Evolutionary conservation across 345 rosid species (phyloP), one percentile per base, ranked within the genome.

Genomic region (Eutrema japonicum): DNA sequence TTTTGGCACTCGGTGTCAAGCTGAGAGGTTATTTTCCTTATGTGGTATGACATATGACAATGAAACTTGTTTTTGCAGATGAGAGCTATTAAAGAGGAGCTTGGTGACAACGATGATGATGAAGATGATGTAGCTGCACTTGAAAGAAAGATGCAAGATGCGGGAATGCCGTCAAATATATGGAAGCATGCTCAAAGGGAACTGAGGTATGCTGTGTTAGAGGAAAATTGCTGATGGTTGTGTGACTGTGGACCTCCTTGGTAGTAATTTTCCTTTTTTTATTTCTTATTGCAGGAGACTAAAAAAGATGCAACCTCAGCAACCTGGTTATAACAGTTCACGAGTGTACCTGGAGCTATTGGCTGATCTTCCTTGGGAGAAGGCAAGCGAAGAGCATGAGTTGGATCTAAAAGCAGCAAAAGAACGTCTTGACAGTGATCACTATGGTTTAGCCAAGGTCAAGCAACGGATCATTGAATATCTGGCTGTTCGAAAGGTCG

Each of bases 21-120:
- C 47, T 77, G 58, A 47, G 60, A 50, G 35, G 43, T 37, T 57
- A 4, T 65, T 22, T 6, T 37, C 36, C 43, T 50, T 62, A n/a
- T 50, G 66, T 50, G 63, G 66, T 30, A 52, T 55, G 53, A 69
- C 47, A 43, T 62, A 48, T 60, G 45, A 35, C 35, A 27, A 46
- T 51, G 66, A 62, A 74, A 47, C 47, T 58, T 71, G 33, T 74
- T 40, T 60, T 70, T 78, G 71, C 76, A 95, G 99, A 95, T 95
- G 96, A 90, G 96, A 81, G 99, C 99, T 66, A 95, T 95, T 80
- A 95, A 92, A 70, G 99, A 95, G 82, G 99, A 95, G 85, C 97
- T 95, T 69, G 99, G 99, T 64, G 97, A 95, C 82, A 92, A 92
- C 70, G 97, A 92, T 77, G 99, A 95, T 53, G 96, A 95, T 71